Percentiles rank a stretch among this genome's conserved stretches.
These are phyloP conservation scores for Ceratocystis papillata DNA, from an alignment of 2,329 filamentous ascomycete species.

Conservation along the genomic window DNA sequence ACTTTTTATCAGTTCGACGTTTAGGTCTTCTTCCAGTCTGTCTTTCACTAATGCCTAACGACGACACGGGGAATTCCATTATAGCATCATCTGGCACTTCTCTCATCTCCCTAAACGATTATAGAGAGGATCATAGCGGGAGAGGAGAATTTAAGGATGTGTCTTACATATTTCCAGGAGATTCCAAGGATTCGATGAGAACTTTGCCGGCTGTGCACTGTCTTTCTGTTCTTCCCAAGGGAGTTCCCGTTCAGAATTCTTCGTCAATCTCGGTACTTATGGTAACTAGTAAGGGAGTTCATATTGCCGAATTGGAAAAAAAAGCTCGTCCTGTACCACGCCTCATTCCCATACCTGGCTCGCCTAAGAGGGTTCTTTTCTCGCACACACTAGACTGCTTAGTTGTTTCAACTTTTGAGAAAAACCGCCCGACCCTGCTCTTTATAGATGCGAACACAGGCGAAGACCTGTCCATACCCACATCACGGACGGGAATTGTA, in stretches of 20 bases:
- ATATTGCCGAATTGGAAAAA: constrained; percentile 43
- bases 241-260: constrained; percentile 8
- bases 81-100: constrained; percentile 42
- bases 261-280: constrained; percentile 31
- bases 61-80: constrained; percentile 28
- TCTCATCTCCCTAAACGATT: constrained; percentile 37
- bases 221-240: constrained; percentile 15
- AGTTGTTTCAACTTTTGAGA: constrained; percentile 41
- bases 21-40: constrained; percentile 32
- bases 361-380: constrained; percentile 44
- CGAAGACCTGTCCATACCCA: constrained; percentile 39
- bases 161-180: constrained; percentile 42
- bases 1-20: constrained; percentile 18
- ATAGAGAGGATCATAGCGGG: constrained; percentile 27
- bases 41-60: constrained; percentile 6
- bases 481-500: constrained; percentile 34
- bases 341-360: constrained; percentile 38
- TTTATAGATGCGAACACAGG: constrained; percentile 50
- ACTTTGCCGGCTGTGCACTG: constrained; percentile 12
- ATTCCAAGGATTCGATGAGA: constrained; percentile 34
- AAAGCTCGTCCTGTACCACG: constrained; percentile 41
- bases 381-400: constrained; percentile 43
- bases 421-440: constrained; percentile 39
- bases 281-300: constrained; percentile 40
- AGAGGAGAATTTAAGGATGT: constrained; percentile 33